phyloP scores from a whole-genome alignment of 75 land plant genomes.

The Gnetum montanum region DNA sequence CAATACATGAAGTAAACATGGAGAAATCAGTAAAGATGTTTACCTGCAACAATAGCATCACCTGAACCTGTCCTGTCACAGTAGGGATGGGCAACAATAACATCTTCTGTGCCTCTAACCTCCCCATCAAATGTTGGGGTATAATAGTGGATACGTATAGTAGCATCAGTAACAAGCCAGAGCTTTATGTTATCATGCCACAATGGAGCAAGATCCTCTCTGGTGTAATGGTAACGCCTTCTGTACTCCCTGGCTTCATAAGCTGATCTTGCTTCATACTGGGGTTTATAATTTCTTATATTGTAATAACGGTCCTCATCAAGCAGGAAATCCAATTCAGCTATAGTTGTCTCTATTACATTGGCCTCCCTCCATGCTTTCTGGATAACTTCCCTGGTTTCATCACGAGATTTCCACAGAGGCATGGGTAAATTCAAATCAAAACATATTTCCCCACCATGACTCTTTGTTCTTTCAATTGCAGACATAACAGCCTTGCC shows the following conservation, averaged over 20 bases:
- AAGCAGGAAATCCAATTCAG: slow-evolving; percentile 81
- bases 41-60: slow-evolving; percentile 83
- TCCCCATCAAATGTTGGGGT: slow-evolving; percentile 77
- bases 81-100: slow-evolving; percentile 61
- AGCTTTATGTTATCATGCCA: slow-evolving; percentile 85
- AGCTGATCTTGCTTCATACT: slow-evolving; percentile 43
- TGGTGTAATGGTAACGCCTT: slow-evolving; percentile 71
- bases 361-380: slow-evolving; percentile 71
- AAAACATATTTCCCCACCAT: slow-evolving; percentile 61
- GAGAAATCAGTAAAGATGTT: too few species aligned
- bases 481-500: slow-evolving; percentile 52
- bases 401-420: slow-evolving; percentile 78
- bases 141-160: slow-evolving; percentile 79
- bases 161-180: slow-evolving; percentile 87
- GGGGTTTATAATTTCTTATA: slow-evolving; percentile 37
- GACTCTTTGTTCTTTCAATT: slow-evolving; percentile 39
- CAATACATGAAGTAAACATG: too few species aligned
- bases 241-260: slow-evolving; percentile 31
- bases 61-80: slow-evolving; percentile 98
- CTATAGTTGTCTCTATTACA: slow-evolving; percentile 65
- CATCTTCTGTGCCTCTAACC: slow-evolving; percentile 93
- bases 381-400: slow-evolving; percentile 51
- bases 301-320: slow-evolving; percentile 58
- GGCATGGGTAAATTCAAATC: slow-evolving; percentile 82
- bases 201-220: slow-evolving; percentile 68